Evolutionary conservation across 352 stramenopile species (phyloP).

Genomic region (Globisporangium cederbergense): DNA sequence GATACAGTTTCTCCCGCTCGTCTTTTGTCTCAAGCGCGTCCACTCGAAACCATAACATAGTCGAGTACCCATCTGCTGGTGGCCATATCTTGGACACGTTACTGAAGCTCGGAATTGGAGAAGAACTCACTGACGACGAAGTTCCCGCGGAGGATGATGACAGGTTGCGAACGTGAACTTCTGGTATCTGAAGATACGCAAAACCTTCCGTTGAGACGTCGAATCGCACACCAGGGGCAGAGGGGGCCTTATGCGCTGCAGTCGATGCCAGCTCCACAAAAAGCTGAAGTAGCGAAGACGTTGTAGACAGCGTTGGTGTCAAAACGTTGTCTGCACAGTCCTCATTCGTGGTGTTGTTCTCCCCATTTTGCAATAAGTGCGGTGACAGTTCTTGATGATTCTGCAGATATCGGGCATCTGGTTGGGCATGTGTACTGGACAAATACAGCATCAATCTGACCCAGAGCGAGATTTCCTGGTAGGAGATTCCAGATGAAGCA

Average conservation of each 20-base stretch:
- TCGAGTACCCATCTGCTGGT: conserved; percentile 57
- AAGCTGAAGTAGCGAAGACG: conserved; percentile 7
- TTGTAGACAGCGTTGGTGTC: neutral
- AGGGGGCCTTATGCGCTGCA: neutral
- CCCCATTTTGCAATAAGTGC: neutral
- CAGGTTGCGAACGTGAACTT: conserved; percentile 35
- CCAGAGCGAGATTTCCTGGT: conserved; percentile 16
- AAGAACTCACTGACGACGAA: conserved; percentile 16
- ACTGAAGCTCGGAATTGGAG: conserved; percentile 29
- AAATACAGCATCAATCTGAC: conserved; percentile 12
- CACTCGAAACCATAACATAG: conserved; percentile 65
- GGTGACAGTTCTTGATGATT: neutral
- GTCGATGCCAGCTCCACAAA: conserved; percentile 12
- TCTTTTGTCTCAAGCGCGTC: conserved; percentile 55
- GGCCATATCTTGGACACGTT: conserved; percentile 58
- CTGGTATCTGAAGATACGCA: conserved; percentile 63
- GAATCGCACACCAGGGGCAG: conserved; percentile 31
- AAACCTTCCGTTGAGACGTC: conserved; percentile 55
- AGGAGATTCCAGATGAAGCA: conserved; percentile 6
- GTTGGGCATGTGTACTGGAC: neutral
- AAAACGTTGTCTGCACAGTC: neutral
- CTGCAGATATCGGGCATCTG: neutral
- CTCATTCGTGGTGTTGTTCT: neutral
- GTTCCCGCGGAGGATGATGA: neutral
- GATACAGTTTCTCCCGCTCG: conserved; percentile 60